phyloP scores from a whole-genome alignment of 495 filamentous ascomycete species.

The Letharia lupina region DNA sequence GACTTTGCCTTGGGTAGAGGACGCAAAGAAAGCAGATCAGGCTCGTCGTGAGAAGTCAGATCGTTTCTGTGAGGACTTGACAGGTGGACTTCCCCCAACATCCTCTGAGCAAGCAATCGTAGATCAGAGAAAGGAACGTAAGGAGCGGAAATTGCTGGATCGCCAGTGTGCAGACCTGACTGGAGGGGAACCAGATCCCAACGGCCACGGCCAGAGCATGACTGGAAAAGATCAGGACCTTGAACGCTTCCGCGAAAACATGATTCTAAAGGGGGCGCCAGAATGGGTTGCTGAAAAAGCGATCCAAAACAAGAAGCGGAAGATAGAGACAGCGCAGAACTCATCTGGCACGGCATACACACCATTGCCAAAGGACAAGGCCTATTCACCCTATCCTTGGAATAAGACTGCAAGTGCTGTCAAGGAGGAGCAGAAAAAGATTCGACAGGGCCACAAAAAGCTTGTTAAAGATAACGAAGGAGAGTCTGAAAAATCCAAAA shows the following conservation, averaged over 20 bases:
- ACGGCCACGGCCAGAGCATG: background rate
- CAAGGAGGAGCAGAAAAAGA: constrained; percentile 71
- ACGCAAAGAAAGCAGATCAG: constrained; percentile 30
- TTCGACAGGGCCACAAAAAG: constrained; percentile 57
- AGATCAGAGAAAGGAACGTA: background rate
- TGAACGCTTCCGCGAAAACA: background rate
- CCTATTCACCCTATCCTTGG: constrained; percentile 51
- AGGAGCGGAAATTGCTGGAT: background rate
- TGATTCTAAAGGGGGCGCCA: background rate
- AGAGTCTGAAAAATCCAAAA: constrained; percentile 30
- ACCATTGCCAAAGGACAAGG: constrained; percentile 32
- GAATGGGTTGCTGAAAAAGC: background rate
- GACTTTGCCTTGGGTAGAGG: constrained; percentile 47
- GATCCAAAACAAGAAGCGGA: constrained; percentile 36
- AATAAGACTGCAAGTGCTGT: constrained; percentile 72
- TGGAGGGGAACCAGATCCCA: background rate
- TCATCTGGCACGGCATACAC: constrained; percentile 24
- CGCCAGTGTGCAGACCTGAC: background rate
- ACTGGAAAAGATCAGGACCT: background rate
- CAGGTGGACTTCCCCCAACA: background rate
- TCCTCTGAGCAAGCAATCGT: background rate
- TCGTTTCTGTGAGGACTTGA: background rate
- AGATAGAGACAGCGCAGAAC: constrained; percentile 12
- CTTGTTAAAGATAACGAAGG: constrained; percentile 37
- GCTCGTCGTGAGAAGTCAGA: constrained; percentile 9